Evolutionary conservation across 768 basidiomycete species (phyloP).

Genomic region (Boletus tomentosulus): DNA sequence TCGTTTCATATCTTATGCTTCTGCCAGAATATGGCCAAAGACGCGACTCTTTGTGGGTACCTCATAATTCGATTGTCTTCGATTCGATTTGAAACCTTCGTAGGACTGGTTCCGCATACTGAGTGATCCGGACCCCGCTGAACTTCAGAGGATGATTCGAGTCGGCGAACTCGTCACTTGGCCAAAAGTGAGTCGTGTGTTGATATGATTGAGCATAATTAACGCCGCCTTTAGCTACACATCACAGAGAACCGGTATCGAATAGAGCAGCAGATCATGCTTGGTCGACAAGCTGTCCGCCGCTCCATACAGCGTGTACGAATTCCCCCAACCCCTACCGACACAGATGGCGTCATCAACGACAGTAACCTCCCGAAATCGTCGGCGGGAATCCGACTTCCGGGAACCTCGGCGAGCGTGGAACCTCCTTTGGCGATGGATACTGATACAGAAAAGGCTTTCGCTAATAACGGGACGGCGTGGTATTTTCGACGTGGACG

Average conservation of each 20-base stretch:
- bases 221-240: constrained; percentile 56
- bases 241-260: constrained; percentile 91
- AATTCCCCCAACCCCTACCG: constrained; percentile 17
- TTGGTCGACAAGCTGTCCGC: constrained; percentile 73
- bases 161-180: constrained; percentile 92
- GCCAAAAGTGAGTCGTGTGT: constrained; percentile 68
- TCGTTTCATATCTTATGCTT: constrained; percentile 20
- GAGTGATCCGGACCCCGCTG: constrained; percentile 75
- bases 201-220: neutral
- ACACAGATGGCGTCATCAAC: constrained; percentile 22
- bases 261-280: constrained; percentile 77
- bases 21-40: constrained; percentile 74
- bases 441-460: constrained; percentile 74
- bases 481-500: constrained; percentile 54
- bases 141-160: constrained; percentile 81
- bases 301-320: constrained; percentile 42
- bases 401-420: constrained; percentile 30
- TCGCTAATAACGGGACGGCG: constrained; percentile 47
- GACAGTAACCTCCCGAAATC: constrained; percentile 20
- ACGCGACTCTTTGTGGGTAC: constrained; percentile 64
- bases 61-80: constrained; percentile 2
- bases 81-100: neutral
- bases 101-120: constrained; percentile 84
- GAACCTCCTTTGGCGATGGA: constrained; percentile 68
- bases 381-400: constrained; percentile 18